These are phyloP conservation scores for Candida coquimbonensis DNA, from an alignment of 805 yeast genomes.

Conservation along the genomic window DNA sequence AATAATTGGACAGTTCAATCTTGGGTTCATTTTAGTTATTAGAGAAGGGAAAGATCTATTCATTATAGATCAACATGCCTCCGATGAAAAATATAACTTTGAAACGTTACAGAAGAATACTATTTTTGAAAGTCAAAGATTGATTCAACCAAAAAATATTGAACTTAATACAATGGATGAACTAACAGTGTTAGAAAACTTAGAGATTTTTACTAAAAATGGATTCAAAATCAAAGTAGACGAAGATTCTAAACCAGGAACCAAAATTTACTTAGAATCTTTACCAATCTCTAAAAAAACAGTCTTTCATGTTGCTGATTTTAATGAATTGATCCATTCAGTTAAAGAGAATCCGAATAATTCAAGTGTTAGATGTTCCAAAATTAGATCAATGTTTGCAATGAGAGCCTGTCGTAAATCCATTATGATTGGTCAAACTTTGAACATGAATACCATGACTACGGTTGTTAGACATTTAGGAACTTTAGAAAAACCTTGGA, in stretches of 20 bases:
- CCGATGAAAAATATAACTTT: constrained; percentile 91
- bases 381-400: constrained; percentile 79
- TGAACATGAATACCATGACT: constrained; percentile 54
- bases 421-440: constrained; percentile 84
- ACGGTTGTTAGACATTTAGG: constrained; percentile 63
- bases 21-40: constrained; percentile 85
- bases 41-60: constrained; percentile 54
- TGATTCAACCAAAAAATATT: constrained; percentile 51
- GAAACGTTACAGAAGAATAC: constrained; percentile 57
- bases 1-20: constrained; percentile 87
- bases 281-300: constrained; percentile 70
- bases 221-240: constrained; percentile 63
- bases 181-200: constrained; percentile 55
- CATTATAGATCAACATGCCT: constrained; percentile 95
- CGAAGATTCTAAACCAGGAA: constrained; percentile 48
- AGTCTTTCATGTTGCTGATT: constrained; percentile 56
- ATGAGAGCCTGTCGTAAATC: constrained; percentile 93
- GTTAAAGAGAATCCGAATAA: constrained; percentile 50
- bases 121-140: constrained; percentile 57
- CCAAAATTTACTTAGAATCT: constrained; percentile 46
- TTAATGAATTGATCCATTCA: constrained; percentile 69
- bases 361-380: constrained; percentile 54
- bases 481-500: constrained; percentile 85
- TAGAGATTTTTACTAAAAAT: constrained; percentile 53
- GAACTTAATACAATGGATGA: constrained; percentile 78